phyloP scores from a whole-genome alignment of 2,329 filamentous ascomycete genomes.

The Penicillium sp. region DNA sequence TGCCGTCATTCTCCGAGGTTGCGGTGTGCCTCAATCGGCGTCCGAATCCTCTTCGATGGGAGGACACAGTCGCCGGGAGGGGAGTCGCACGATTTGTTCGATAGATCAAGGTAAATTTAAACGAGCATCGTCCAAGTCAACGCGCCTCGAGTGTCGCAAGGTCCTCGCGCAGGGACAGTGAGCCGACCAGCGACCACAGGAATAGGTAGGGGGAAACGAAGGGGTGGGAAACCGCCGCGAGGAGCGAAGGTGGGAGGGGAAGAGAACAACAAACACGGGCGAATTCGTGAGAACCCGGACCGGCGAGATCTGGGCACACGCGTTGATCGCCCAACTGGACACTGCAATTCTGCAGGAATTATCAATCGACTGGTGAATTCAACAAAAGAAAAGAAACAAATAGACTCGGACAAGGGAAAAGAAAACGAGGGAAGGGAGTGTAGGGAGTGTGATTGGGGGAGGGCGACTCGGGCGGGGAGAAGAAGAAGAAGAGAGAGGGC shows the following conservation, averaged over 20 bases:
- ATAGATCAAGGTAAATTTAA: constrained; percentile 14
- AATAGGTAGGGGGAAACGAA: constrained; percentile 1
- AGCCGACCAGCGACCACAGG: constrained; percentile 34
- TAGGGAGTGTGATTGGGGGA: constrained; percentile 24
- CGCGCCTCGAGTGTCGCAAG: constrained; percentile 13
- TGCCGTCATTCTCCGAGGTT: constrained; percentile 16
- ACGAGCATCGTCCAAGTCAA: constrained; percentile 31
- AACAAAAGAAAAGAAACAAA: constrained; percentile 11
- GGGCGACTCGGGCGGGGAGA: constrained; percentile 39
- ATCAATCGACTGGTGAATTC: constrained; percentile 9
- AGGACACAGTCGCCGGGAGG: constrained; percentile 25
- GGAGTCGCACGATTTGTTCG: constrained; percentile 21
- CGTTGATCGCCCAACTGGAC: constrained; percentile 12
- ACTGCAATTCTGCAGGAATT: constrained; percentile 9
- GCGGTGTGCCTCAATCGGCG: constrained; percentile 13
- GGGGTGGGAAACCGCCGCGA: constrained; percentile 9
- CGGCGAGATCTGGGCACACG: constrained; percentile 13
- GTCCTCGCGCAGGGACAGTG: constrained; percentile 6
- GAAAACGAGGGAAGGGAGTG: constrained; percentile 15
- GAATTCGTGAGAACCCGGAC: constrained; percentile 15
- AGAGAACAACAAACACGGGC: constrained; percentile 18
- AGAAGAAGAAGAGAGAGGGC: constrained; percentile 26
- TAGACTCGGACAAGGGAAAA: constrained; percentile 10
- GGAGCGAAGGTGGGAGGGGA: constrained; percentile 8
- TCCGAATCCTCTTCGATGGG: constrained; percentile 19